Base-by-base conservation (phyloP, 2,329 filamentous ascomycete species). In the Stemphylium beticola region DNA sequence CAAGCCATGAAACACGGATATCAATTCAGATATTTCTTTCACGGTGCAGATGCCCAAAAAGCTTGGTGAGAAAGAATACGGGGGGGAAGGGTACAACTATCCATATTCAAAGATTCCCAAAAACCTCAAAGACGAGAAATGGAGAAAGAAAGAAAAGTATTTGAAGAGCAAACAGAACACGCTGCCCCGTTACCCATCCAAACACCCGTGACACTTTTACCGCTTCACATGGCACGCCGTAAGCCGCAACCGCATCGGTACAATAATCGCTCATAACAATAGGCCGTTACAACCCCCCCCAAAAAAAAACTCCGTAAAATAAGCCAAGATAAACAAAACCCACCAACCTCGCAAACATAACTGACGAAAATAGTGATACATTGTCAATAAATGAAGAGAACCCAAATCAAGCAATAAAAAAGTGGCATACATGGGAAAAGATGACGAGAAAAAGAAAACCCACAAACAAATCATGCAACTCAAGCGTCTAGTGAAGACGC, bases 401-500 rank as follows among this genome's bases (percentile, higher is more conserved):
- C 46, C 46, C 46, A 15, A 50, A 22, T 26, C 33, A 29, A 39
- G 36, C 22, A 42, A 7, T 34, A 18, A 43, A 37, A 39, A 29
- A 29, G 26, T 2, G 26, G 26, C 26, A 29, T 29, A 2, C 9
- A 29, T 11, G 9, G 4, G 2, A 8, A 4, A 29, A 29, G 26
- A 29, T 29, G 26, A 29, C 26, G 9, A 10, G 4, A 11, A 29
- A 3, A 29, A 10, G 26, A 29, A 3, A 29, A 10, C 8, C 26
- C 29, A 34, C 24, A 37, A 42, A 14, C 20, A 39, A 15, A 46
- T 14, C 15, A 12, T 18, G 22, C 10, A 40, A 34, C 32, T 52
- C 29, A 49, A 15, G 37, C 40, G 17, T 51, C 57, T 3, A 67
- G 57, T 15, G 62, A 33, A n/a, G 61, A 52, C 24, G 64, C 40